Percentiles rank a stretch among this genome's conserved stretches.
phyloP scores from a whole-genome alignment of 495 filamentous ascomycete species.

The Hypoxylon crocopeplum region DNA sequence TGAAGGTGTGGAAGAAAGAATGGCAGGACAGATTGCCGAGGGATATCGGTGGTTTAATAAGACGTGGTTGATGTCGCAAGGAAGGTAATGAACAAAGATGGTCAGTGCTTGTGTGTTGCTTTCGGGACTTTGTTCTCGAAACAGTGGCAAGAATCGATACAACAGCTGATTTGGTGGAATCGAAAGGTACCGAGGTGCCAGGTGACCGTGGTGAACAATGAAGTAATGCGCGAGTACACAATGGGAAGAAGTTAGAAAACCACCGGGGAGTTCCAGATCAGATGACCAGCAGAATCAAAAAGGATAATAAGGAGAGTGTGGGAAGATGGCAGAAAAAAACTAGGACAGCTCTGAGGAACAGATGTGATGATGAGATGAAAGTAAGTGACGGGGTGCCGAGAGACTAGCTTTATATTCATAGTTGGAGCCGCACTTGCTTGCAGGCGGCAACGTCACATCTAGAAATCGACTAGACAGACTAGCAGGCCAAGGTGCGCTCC shows the following conservation, averaged over 20 bases:
- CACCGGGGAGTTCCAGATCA: slow-evolving; percentile 35
- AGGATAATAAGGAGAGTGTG: slow-evolving; percentile 28
- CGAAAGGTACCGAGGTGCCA: slow-evolving; percentile 21
- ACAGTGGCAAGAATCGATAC: neutral
- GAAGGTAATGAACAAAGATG: slow-evolving; percentile 19
- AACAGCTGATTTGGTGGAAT: slow-evolving; percentile 12
- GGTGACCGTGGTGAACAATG: slow-evolving; percentile 34
- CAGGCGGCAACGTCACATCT: slow-evolving; percentile 29
- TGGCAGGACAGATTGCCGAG: slow-evolving; percentile 11
- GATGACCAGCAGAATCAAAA: slow-evolving; percentile 32
- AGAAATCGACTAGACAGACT: slow-evolving; percentile 8
- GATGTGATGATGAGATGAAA: slow-evolving; percentile 10
- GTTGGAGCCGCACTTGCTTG: slow-evolving; percentile 1
- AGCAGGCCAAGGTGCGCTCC: slow-evolving; percentile 13
- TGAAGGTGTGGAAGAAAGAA: slow-evolving; percentile 1
- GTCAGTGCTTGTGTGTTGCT: neutral
- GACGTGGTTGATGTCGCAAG: slow-evolving; percentile 5
- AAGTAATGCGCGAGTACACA: slow-evolving; percentile 24
- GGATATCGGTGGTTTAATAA: slow-evolving; percentile 15
- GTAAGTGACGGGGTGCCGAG: slow-evolving; percentile 15
- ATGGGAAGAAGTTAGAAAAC: slow-evolving; percentile 24
- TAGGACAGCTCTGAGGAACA: slow-evolving; percentile 19
- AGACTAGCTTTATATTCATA: slow-evolving; percentile 30
- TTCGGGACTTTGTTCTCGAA: slow-evolving; percentile 20
- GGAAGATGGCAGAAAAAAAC: slow-evolving; percentile 32